phyloP scores from a whole-genome alignment of 208 protist genomes.

The Leishmania gerbilli region DNA sequence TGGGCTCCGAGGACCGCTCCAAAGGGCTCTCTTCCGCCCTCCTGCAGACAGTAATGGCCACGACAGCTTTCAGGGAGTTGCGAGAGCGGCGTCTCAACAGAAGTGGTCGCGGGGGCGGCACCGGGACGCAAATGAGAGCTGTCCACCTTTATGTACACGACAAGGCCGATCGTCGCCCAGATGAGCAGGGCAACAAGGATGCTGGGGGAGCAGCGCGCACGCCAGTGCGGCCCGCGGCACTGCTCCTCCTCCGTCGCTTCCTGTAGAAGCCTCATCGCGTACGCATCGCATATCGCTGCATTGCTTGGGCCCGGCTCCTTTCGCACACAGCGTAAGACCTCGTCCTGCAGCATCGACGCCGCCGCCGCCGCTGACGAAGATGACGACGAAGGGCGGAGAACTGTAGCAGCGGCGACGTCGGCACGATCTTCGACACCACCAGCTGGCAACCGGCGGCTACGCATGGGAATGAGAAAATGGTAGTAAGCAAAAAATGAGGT shows the following conservation, averaged over 20 bases:
- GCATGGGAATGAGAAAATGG: not conserved
- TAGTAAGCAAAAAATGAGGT: not conserved
- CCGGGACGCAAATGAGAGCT: not conserved
- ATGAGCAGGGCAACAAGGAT: slow-evolving; percentile 23
- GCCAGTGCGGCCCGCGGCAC: slow-evolving; percentile 4
- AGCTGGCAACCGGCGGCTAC: not conserved
- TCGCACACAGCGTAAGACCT: not conserved
- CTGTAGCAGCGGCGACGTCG: not conserved
- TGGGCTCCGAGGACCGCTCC: slow-evolving; percentile 55
- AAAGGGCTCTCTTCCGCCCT: slow-evolving; percentile 39
- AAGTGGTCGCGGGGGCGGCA: not conserved
- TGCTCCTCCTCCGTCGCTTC: slow-evolving; percentile 5
- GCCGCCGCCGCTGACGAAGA: not conserved
- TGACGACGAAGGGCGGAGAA: not conserved
- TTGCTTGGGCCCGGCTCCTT: not conserved
- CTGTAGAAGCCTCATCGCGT: slow-evolving; percentile 7
- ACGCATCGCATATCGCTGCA: slow-evolving; percentile 14
- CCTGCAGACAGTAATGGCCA: slow-evolving; percentile 11
- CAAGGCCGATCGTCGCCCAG: slow-evolving; percentile 18
- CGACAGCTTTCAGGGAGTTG: slow-evolving; percentile 26
- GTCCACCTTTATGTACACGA: slow-evolving; percentile 12
- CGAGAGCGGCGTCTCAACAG: not conserved
- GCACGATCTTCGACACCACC: not conserved
- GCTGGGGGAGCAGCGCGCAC: slow-evolving; percentile 18
- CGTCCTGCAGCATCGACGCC: not conserved